Evolutionary conservation across 176 grass and related monocot genomes (phyloP).

Genomic region (Bothriochloa decipiens): DNA sequence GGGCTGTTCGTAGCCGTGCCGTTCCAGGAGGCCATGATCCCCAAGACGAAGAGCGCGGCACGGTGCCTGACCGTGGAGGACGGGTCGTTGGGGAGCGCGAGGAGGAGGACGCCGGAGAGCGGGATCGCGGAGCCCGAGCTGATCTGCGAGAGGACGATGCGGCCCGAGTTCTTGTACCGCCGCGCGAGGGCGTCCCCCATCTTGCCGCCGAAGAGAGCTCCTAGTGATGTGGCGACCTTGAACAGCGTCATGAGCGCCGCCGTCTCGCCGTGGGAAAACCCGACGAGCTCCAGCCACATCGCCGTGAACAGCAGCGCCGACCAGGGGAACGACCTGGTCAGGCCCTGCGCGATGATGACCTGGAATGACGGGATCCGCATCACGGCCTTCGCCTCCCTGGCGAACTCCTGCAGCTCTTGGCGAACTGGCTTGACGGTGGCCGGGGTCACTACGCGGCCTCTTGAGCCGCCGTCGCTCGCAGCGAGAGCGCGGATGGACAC

Average conservation of each 20-base stretch:
- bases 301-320: constrained; percentile 15
- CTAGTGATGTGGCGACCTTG: constrained; percentile 21
- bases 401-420: constrained; percentile 57
- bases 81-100: constrained; percentile 31
- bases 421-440: neutral
- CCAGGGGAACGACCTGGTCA: constrained; percentile 26
- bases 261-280: constrained; percentile 36
- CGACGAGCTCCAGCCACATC: constrained; percentile 32
- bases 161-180: constrained; percentile 10
- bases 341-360: constrained; percentile 37
- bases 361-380: constrained; percentile 42
- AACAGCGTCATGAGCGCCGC: constrained; percentile 29
- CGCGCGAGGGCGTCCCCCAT: constrained; percentile 29
- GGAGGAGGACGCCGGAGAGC: constrained; percentile 2
- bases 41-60: neutral
- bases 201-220: constrained; percentile 28
- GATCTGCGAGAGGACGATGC: constrained; percentile 32
- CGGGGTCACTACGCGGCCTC: neutral
- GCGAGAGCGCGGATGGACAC: constrained; percentile 42
- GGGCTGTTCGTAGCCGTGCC: constrained; percentile 7
- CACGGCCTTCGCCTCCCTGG: constrained; percentile 61
- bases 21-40: constrained; percentile 27
- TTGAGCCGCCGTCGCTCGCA: neutral
- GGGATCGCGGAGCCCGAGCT: constrained; percentile 29
- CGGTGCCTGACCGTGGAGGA: neutral